Evolutionary conservation across 2,329 filamentous ascomycete species (phyloP).

Genomic region (Colletotrichum cereale): DNA sequence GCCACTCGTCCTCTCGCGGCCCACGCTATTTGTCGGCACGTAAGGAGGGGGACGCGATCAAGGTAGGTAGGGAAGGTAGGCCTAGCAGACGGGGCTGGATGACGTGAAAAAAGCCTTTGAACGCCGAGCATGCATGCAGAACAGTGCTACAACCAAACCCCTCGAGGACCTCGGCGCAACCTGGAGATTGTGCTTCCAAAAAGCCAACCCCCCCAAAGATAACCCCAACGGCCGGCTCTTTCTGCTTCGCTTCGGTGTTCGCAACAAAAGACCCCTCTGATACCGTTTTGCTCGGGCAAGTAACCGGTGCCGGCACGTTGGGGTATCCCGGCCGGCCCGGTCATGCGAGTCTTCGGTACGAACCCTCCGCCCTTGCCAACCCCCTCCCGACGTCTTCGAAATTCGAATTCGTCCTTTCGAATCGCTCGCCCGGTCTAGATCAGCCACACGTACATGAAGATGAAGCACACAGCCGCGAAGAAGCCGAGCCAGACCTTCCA

Average conservation of each 20-base stretch:
- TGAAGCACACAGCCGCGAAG: constrained; percentile 82
- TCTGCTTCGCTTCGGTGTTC: not conserved
- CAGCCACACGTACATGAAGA: constrained; percentile 95
- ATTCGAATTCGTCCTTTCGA: not conserved
- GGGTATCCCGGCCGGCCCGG: not conserved
- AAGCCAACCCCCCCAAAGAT: not conserved
- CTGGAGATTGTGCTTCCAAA: not conserved
- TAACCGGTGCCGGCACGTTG: not conserved
- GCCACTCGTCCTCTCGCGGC: not conserved
- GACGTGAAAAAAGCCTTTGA: constrained; percentile 4
- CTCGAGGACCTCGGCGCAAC: not conserved
- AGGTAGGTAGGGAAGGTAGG: not conserved
- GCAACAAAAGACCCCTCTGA: not conserved
- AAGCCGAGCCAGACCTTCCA: constrained; percentile 96
- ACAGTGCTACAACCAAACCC: not conserved
- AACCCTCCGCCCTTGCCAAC: not conserved
- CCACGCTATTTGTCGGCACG: not conserved
- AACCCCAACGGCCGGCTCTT: not conserved
- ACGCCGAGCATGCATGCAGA: constrained; percentile 28
- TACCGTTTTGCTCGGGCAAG: not conserved
- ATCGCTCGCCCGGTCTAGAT: constrained; percentile 65
- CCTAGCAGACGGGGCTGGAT: not conserved
- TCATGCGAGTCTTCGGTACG: not conserved
- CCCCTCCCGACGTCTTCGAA: not conserved
- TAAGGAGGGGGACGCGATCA: not conserved